phyloP scores from a whole-genome alignment of 768 basidiomycete genomes.

The Hypholoma sublateritium region DNA sequence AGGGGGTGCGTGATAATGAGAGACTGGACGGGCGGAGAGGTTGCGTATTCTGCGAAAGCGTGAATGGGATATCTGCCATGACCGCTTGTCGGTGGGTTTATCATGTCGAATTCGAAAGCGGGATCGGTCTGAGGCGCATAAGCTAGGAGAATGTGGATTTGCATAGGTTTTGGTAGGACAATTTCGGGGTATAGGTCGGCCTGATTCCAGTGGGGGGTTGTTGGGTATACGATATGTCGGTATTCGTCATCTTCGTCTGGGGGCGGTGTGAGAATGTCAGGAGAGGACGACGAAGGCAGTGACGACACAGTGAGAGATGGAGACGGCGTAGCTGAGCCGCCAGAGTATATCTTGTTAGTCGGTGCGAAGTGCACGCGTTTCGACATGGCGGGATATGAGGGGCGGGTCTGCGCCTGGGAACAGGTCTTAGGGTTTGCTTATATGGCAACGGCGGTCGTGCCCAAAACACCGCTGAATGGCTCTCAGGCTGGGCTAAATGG shows the following conservation, averaged over 20 bases:
- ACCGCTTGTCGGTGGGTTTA: slow-evolving; percentile 27
- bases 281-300: slow-evolving; percentile 35
- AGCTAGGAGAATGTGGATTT: slow-evolving; percentile 43
- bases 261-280: slow-evolving; percentile 38
- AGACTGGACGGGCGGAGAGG: slow-evolving; percentile 36
- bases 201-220: slow-evolving; percentile 26
- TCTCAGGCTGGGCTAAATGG: not conserved
- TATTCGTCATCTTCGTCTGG: slow-evolving; percentile 23
- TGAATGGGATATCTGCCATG: slow-evolving; percentile 19
- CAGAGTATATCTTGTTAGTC: slow-evolving; percentile 36
- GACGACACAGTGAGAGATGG: slow-evolving; percentile 36
- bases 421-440: slow-evolving; percentile 28
- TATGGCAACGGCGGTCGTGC: slow-evolving; percentile 21
- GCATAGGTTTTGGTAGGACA: slow-evolving; percentile 27
- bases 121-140: slow-evolving; percentile 33
- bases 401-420: slow-evolving; percentile 12
- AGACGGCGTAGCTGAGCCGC: slow-evolving; percentile 33
- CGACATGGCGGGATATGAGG: slow-evolving; percentile 20
- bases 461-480: not conserved
- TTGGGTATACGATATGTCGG: slow-evolving; percentile 23
- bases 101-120: slow-evolving; percentile 38
- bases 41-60: slow-evolving; percentile 42
- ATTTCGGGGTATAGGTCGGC: slow-evolving; percentile 25
- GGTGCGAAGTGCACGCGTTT: slow-evolving; percentile 44
- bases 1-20: slow-evolving; percentile 34